A percentile compares a stretch with the other conserved stretches of the same genome.
phyloP scores from a whole-genome alignment of 345 rosid genomes.

The Combretum micranthum region DNA sequence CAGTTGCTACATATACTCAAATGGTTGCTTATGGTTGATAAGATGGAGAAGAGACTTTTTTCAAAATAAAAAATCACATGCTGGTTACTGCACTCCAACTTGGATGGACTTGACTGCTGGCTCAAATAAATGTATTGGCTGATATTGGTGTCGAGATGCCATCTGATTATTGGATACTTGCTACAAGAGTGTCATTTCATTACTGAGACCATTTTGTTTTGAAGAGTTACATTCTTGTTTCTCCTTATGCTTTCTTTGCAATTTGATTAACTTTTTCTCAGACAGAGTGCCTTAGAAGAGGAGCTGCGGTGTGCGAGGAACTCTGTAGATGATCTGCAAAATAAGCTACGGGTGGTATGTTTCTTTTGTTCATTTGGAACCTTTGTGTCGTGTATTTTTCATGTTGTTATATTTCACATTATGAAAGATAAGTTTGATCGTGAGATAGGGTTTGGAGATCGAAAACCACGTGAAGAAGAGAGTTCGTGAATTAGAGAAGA shows the following conservation, averaged over 20 bases:
- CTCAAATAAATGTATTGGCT: constrained; percentile 3
- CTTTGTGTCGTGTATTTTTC: constrained; percentile 1
- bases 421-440: constrained; percentile 6
- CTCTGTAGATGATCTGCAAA: constrained; percentile 58
- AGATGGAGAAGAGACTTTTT: no score
- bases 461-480: constrained; percentile 89
- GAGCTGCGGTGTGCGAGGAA: constrained; percentile 59
- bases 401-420: constrained; percentile 1
- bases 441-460: constrained; percentile 79
- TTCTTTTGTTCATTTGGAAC: constrained; percentile 5
- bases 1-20: no score
- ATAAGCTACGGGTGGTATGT: constrained; percentile 73
- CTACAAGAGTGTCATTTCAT: no score
- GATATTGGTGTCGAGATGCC: not conserved
- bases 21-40: no score
- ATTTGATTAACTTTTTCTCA: constrained; percentile 63
- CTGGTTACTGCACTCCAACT: no score
- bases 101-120: no score
- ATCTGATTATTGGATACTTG: no score
- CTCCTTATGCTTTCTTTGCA: constrained; percentile 19
- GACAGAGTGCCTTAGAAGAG: constrained; percentile 94
- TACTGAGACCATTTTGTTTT: no score
- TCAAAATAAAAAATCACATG: no score
- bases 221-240: no score
- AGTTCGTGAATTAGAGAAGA: constrained; percentile 69